These are phyloP conservation scores for Blastocystis sp. DNA, from an alignment of 352 stramenopile species.

Conservation along the genomic window DNA sequence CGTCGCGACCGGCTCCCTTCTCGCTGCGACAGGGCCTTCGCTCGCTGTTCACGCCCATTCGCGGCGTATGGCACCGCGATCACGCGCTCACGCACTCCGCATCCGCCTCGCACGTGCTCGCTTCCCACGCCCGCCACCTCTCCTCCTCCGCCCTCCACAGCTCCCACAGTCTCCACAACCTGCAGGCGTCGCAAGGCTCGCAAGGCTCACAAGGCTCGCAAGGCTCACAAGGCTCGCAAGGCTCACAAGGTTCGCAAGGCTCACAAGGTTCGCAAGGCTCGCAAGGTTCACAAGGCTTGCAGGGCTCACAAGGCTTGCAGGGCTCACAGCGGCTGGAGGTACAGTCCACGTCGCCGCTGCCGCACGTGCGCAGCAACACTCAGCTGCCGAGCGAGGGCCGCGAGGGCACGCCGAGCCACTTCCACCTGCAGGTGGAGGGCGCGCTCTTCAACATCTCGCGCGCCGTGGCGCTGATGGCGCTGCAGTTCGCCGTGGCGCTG, in stretches of 20 bases:
- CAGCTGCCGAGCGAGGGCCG: not conserved
- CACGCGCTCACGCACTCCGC: not conserved
- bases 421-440: constrained; percentile 22
- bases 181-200: not conserved
- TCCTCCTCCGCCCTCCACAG: not conserved
- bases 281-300: not conserved
- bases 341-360: not conserved
- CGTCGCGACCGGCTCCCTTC: not conserved
- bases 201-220: not conserved
- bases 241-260: too few species aligned
- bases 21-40: not conserved
- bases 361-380: not conserved
- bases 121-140: not conserved
- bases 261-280: not conserved
- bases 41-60: not conserved
- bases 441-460: constrained; percentile 41
- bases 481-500: constrained; percentile 2
- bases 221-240: too few species aligned
- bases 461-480: constrained; percentile 9
- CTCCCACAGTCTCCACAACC: not conserved
- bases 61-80: too few species aligned
- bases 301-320: not conserved
- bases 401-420: not conserved
- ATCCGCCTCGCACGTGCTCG: not conserved
- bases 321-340: not conserved